Evolutionary conservation across 306 rosid genomes (phyloP).

Genomic region (Senna siamea): DNA sequence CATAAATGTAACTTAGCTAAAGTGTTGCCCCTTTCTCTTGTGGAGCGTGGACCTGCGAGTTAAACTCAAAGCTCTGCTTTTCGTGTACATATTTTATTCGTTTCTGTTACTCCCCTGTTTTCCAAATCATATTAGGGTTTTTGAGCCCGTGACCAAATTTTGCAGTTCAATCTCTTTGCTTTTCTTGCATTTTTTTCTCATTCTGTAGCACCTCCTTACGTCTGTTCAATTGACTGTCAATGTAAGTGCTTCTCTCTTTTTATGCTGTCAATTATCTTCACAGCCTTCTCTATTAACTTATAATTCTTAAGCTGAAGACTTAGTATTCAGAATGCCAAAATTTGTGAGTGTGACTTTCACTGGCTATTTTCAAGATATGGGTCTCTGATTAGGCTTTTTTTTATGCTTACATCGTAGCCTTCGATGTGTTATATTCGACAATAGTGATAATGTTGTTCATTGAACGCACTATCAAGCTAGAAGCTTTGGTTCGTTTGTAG

Average conservation of each 20-base stretch:
- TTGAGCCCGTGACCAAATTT: slow-evolving; percentile 34
- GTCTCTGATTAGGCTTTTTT: no score
- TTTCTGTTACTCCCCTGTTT: no score
- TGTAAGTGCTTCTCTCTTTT: slow-evolving; percentile 45
- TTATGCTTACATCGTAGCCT: neutral
- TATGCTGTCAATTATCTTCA: slow-evolving; percentile 27
- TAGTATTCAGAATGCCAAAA: no score
- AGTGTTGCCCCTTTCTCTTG: neutral
- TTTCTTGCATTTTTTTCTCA: slow-evolving; percentile 21
- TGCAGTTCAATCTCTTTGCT: slow-evolving; percentile 18
- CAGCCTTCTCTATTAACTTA: neutral
- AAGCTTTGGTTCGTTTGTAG: slow-evolving; percentile 26
- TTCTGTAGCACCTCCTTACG: slow-evolving; percentile 15
- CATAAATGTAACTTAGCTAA: neutral
- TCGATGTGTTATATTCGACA: neutral
- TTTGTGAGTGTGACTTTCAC: no score
- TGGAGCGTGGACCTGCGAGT: slow-evolving; percentile 2
- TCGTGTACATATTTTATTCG: neutral
- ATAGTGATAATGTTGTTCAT: slow-evolving; percentile 33
- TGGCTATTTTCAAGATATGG: no score
- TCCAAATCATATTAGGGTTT: slow-evolving; percentile 41
- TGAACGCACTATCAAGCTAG: slow-evolving; percentile 16
- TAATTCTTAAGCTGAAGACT: no score
- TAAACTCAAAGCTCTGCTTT: neutral
- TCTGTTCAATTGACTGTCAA: slow-evolving; percentile 25